Evolutionary conservation across 2,329 filamentous ascomycete species (phyloP).

Genomic region (Paraphaeosphaeria minitans): DNA sequence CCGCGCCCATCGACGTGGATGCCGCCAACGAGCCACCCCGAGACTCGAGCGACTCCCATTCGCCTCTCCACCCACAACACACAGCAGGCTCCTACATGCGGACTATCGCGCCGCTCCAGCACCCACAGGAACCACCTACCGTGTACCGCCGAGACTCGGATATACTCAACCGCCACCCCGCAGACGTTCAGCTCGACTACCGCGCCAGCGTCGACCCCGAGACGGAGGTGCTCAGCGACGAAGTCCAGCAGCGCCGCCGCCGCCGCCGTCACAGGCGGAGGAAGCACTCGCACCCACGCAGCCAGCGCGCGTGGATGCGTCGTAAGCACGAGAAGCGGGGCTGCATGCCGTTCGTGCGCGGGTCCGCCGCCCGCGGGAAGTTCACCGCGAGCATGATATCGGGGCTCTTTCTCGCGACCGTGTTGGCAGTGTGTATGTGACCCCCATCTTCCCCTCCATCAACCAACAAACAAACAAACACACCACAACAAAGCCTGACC

Average conservation of each 20-base stretch:
- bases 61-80: constrained; percentile 40
- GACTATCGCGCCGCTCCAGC: constrained; percentile 32
- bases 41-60: constrained; percentile 33
- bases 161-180: constrained; percentile 31
- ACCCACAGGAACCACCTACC: constrained; percentile 26
- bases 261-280: constrained; percentile 41
- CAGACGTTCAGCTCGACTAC: constrained; percentile 34
- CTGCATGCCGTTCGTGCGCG: constrained; percentile 28
- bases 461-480: not conserved
- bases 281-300: constrained; percentile 31
- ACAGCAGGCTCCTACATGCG: constrained; percentile 44
- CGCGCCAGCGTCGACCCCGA: constrained; percentile 56
- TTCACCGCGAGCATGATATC: constrained; percentile 63
- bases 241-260: constrained; percentile 46
- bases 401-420: constrained; percentile 63
- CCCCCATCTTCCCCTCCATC: constrained; percentile 6
- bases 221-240: constrained; percentile 54
- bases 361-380: constrained; percentile 39
- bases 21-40: constrained; percentile 27
- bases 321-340: constrained; percentile 22
- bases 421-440: constrained; percentile 70
- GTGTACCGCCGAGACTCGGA: constrained; percentile 20
- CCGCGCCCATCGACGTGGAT: constrained; percentile 27
- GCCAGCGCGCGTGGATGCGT: constrained; percentile 37
- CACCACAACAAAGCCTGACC: constrained; percentile 16